Percentiles rank a stretch among this genome's conserved stretches.
phyloP scores from a whole-genome alignment of 352 stramenopile species.

The Globisporangium cystogenes region DNA sequence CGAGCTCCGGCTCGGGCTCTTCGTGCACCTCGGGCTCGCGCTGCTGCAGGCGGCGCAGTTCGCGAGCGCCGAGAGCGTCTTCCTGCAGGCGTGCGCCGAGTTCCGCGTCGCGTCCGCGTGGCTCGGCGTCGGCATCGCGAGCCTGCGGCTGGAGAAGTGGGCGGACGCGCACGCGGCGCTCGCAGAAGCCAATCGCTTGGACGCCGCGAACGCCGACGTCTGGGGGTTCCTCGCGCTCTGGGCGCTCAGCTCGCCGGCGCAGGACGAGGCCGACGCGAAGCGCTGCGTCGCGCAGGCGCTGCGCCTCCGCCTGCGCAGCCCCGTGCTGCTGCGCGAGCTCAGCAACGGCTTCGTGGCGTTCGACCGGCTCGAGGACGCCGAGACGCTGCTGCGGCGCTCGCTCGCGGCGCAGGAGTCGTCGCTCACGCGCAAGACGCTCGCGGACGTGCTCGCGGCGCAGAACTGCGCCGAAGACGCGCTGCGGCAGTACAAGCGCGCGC shows the following conservation, averaged over 20 bases:
- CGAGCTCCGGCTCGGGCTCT: conserved; percentile 35
- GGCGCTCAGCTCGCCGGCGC: conserved; percentile 25
- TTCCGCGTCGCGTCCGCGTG: conserved; percentile 66
- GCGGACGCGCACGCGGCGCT: conserved; percentile 54
- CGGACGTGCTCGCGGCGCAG: conserved; percentile 70
- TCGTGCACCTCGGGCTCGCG: conserved; percentile 51
- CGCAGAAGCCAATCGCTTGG: conserved; percentile 68
- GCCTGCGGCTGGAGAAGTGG: conserved; percentile 56
- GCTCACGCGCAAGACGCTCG: conserved; percentile 69
- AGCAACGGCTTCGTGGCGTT: conserved; percentile 76
- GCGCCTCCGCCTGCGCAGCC: conserved; percentile 52
- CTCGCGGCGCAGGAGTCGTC: conserved; percentile 67
- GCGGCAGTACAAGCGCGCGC: conserved; percentile 55
- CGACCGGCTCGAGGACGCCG: conserved; percentile 68
- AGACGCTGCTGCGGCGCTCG: conserved; percentile 58
- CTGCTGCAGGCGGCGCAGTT: conserved; percentile 68
- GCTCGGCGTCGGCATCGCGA: conserved; percentile 72
- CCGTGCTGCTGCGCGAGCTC: conserved; percentile 64
- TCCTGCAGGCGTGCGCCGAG: conserved; percentile 49
- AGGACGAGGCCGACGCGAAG: conserved; percentile 37
- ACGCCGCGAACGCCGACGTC: conserved; percentile 57
- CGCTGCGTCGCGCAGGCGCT: conserved; percentile 58
- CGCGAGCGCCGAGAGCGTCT: conserved; percentile 37
- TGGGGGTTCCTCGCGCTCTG: conserved; percentile 75
- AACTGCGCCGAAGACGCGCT: conserved; percentile 76